phyloP scores from a whole-genome alignment of 768 basidiomycete genomes.

The Coprinopsis sp. region DNA sequence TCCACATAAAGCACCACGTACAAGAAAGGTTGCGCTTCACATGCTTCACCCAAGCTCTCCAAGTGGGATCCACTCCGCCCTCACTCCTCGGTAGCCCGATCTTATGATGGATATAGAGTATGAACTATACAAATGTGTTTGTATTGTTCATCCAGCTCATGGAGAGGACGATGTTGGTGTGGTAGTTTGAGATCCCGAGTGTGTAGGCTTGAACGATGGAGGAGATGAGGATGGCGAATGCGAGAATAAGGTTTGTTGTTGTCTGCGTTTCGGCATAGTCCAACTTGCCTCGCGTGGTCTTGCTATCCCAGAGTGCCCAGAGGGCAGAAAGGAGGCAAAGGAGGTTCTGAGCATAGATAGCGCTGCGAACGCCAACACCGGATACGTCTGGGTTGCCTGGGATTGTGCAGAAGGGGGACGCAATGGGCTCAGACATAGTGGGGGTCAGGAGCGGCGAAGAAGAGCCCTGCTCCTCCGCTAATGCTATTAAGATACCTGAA shows the following conservation, averaged over 20 bases:
- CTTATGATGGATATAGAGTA: slow-evolving; percentile 9
- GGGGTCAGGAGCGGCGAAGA: too few relatives aligned
- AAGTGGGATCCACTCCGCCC: neutral
- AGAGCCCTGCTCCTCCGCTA: too few relatives aligned
- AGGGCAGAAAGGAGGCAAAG: neutral
- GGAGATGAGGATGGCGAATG: slow-evolving; percentile 17
- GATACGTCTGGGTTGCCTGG: neutral
- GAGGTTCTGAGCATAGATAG: neutral
- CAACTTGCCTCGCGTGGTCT: slow-evolving; percentile 1
- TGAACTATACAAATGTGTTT: neutral
- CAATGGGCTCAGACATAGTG: too few relatives aligned
- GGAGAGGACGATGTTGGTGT: slow-evolving; percentile 21
- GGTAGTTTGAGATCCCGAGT: slow-evolving; percentile 16
- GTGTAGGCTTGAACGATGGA: slow-evolving; percentile 19
- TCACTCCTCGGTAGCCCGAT: neutral
- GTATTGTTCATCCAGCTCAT: slow-evolving; percentile 14
- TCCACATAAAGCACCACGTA: too few relatives aligned
- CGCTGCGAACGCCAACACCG: neutral
- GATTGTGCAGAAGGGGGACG: neutral
- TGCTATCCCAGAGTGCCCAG: slow-evolving; percentile 5
- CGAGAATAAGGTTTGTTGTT: slow-evolving; percentile 5
- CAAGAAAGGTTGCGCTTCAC: neutral
- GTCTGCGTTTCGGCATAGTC: slow-evolving; percentile 4
- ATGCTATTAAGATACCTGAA: too few relatives aligned
- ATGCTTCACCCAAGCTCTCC: neutral